Conservation (phyloP, 305 asterid genomes). For the Plantago coronopus region DNA sequence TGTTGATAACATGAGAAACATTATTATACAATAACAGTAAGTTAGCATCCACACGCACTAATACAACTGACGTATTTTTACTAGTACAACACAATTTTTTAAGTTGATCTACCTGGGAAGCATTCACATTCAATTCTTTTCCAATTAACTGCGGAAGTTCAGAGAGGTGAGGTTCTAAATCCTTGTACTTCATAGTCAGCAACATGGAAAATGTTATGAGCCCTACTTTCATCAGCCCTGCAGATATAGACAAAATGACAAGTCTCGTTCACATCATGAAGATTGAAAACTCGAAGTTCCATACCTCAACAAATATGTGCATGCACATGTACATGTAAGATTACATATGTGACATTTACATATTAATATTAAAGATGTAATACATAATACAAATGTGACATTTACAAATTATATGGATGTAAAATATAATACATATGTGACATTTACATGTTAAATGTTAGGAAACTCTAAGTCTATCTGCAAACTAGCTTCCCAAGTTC, state of each 20-base stretch:
- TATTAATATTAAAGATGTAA: background rate
- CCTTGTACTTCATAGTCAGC: constrained; percentile 48
- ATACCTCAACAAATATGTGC: background rate
- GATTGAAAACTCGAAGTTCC: background rate
- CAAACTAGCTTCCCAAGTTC: too few relatives aligned
- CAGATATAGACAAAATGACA: constrained; percentile 24
- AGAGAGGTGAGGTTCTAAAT: constrained; percentile 66
- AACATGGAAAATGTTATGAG: constrained; percentile 61
- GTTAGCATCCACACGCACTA: too few relatives aligned
- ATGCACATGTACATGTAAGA: too few relatives aligned
- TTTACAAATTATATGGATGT: background rate
- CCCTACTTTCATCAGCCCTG: constrained; percentile 61
- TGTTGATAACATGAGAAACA: constrained; percentile 12
- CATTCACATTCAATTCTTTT: constrained; percentile 50
- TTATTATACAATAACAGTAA: constrained; percentile 5
- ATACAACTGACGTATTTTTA: too few relatives aligned
- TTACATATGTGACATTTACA: too few relatives aligned
- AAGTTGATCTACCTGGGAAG: constrained; percentile 61
- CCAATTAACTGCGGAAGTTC: constrained; percentile 60
- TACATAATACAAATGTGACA: too few relatives aligned
- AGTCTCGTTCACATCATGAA: constrained; percentile 5
- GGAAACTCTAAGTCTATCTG: too few relatives aligned
- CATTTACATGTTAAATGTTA: too few relatives aligned
- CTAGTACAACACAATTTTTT: too few relatives aligned
- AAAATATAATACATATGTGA: too few relatives aligned